Percentiles rank a stretch among this genome's conserved stretches.
These are phyloP conservation scores for Kernera saxatilis DNA, from an alignment of 345 rosid genomes.

Conservation along the genomic window DNA sequence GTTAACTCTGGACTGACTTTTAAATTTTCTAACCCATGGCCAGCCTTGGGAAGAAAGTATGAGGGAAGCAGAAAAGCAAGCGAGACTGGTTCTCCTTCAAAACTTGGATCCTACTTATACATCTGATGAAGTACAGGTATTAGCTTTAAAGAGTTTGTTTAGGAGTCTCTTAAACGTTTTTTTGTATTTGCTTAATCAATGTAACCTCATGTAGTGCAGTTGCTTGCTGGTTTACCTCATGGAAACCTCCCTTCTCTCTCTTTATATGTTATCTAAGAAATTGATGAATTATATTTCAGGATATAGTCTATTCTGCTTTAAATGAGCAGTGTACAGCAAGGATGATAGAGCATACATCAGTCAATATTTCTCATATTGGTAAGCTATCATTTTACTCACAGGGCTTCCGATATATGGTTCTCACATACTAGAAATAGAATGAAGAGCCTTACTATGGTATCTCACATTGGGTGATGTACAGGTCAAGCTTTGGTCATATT, in stretches of 20 bases:
- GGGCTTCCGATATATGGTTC: not conserved
- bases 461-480: constrained; percentile 28
- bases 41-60: constrained; percentile 82
- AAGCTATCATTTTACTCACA: constrained; percentile 21
- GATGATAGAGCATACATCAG: constrained; percentile 48
- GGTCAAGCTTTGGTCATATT: constrained; percentile 80
- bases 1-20: constrained; percentile 10
- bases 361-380: constrained; percentile 56
- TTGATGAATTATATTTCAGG: constrained; percentile 37
- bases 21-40: constrained; percentile 3
- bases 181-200: not conserved
- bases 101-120: constrained; percentile 72
- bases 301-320: constrained; percentile 58
- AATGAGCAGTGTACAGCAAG: constrained; percentile 57
- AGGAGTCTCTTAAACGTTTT: not conserved
- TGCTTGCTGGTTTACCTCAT: not conserved
- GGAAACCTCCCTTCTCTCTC: constrained; percentile 1
- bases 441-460: not conserved
- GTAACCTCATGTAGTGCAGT: not conserved
- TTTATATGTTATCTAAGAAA: not conserved
- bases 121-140: constrained; percentile 71
- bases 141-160: not conserved
- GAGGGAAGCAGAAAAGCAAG: constrained; percentile 43
- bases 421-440: not conserved
- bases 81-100: constrained; percentile 58